These are phyloP conservation scores for Ceratocystis variospora DNA, from an alignment of 2,329 filamentous ascomycete genomes.

Conservation along the genomic window DNA sequence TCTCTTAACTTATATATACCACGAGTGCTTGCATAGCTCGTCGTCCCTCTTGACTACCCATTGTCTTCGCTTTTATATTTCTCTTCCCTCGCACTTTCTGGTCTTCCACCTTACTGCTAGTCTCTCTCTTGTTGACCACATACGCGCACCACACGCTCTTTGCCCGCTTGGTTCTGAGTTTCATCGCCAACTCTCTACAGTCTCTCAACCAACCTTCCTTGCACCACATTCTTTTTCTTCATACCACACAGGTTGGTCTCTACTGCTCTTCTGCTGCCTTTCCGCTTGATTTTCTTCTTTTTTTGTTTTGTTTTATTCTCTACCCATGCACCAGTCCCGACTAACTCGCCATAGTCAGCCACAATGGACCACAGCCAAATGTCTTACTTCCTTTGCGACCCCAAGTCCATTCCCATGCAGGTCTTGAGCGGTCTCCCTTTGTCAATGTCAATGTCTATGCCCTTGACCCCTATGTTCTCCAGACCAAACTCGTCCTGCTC, in stretches of 20 bases:
- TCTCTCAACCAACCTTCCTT: neutral
- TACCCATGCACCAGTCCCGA: constrained; percentile 2
- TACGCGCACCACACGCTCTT: neutral
- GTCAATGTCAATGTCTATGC: constrained; percentile 61
- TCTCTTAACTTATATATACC: neutral
- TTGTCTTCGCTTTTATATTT: no score
- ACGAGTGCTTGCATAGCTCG: no score
- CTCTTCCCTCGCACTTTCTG: neutral
- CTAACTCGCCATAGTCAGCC: constrained; percentile 21
- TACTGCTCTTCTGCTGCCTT: neutral
- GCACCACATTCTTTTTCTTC: neutral
- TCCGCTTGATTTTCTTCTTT: neutral
- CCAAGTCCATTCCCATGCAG: constrained; percentile 52
- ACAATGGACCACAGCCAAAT: constrained; percentile 60
- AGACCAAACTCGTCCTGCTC: constrained; percentile 52
- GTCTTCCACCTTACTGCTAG: neutral
- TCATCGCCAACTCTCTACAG: neutral
- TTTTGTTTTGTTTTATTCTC: no score
- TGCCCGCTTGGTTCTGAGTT: neutral
- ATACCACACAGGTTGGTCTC: constrained; percentile 1
- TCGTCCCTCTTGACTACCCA: no score
- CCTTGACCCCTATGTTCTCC: constrained; percentile 50
- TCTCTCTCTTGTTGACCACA: neutral
- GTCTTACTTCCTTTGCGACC: constrained; percentile 74
- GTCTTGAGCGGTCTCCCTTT: constrained; percentile 55